Percentiles rank a stretch among this genome's conserved stretches.
Evolutionary conservation across 2,329 filamentous ascomycete species (phyloP).

Genomic region (Gnomoniopsis smithogilvyi): DNA sequence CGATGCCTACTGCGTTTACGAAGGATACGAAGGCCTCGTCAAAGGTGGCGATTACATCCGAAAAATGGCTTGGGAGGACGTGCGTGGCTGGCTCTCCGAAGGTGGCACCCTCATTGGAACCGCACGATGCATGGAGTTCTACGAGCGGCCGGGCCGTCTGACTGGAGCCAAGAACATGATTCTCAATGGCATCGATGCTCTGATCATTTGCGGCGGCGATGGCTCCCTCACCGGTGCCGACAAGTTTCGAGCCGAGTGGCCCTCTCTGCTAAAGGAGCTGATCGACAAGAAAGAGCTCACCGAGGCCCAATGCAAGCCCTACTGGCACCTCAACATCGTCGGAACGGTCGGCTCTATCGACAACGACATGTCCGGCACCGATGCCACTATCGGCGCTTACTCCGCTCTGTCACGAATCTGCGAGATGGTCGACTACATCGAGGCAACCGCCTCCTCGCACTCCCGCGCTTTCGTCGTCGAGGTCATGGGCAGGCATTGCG

Average conservation of each 20-base stretch:
- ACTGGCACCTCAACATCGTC: slow-evolving; percentile 89
- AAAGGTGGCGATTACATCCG: slow-evolving; percentile 84
- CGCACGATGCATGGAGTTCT: slow-evolving; percentile 88
- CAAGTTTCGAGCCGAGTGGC: slow-evolving; percentile 90
- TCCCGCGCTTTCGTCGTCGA: slow-evolving; percentile 96
- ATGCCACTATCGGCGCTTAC: slow-evolving; percentile 96
- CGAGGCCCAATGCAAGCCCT: slow-evolving; percentile 67
- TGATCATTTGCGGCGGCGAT: slow-evolving; percentile 96
- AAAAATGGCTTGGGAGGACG: slow-evolving; percentile 87
- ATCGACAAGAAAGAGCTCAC: slow-evolving; percentile 71
- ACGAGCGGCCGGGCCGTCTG: slow-evolving; percentile 79
- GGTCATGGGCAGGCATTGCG: slow-evolving; percentile 97
- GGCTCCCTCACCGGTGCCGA: slow-evolving; percentile 95
- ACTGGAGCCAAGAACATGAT: slow-evolving; percentile 93
- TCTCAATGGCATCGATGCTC: slow-evolving; percentile 84
- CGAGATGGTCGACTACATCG: slow-evolving; percentile 94
- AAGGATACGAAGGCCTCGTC: slow-evolving; percentile 95
- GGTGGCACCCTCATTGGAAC: slow-evolving; percentile 96
- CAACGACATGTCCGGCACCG: slow-evolving; percentile 95
- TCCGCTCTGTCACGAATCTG: slow-evolving; percentile 91
- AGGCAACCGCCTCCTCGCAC: slow-evolving; percentile 91
- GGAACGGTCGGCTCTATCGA: slow-evolving; percentile 96
- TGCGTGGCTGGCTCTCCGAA: slow-evolving; percentile 89
- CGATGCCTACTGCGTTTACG: slow-evolving; percentile 78
- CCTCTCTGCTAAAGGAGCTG: slow-evolving; percentile 79